Conservation (phyloP, 495 filamentous ascomycete genomes). For the Elasticomyces elasticus region DNA sequence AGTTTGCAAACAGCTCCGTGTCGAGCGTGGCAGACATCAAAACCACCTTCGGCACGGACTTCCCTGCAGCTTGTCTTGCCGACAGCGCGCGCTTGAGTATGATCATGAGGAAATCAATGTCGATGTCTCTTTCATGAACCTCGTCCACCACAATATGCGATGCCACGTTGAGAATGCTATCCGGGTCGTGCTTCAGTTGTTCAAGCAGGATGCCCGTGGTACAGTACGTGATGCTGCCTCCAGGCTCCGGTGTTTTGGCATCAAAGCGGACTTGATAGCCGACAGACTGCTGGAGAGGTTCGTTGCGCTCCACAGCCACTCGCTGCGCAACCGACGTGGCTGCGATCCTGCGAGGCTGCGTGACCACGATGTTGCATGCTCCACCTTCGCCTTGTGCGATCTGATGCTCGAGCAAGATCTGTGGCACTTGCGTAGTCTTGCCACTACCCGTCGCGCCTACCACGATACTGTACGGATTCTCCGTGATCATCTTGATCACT, state of each 20-base stretch:
- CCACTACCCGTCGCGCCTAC: conserved; percentile 50
- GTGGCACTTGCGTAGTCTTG: conserved; percentile 54
- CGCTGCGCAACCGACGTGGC: conserved; percentile 45
- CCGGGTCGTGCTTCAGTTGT: conserved; percentile 37
- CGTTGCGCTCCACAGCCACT: conserved; percentile 46
- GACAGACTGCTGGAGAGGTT: conserved; percentile 39
- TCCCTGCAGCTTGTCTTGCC: conserved; percentile 29
- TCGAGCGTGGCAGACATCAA: conserved; percentile 54
- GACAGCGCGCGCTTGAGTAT: conserved; percentile 41
- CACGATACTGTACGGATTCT: conserved; percentile 44
- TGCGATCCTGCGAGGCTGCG: conserved; percentile 50
- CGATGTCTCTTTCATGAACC: conserved; percentile 49
- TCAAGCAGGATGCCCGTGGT: conserved; percentile 48
- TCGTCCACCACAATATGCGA: conserved; percentile 53
- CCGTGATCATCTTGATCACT: conserved; percentile 41
- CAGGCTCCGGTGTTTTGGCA: conserved; percentile 29
- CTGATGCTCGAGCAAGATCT: conserved; percentile 47
- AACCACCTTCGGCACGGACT: conserved; percentile 41
- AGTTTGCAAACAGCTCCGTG: conserved; percentile 45
- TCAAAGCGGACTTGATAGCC: conserved; percentile 49
- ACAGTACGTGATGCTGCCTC: conserved; percentile 47
- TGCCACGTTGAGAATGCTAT: conserved; percentile 35
- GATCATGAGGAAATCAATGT: conserved; percentile 48
- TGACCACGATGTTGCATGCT: conserved; percentile 46
- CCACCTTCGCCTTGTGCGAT: conserved; percentile 35